Base-by-base conservation (phyloP, 1,284 basidiomycete genomes). In the Cutaneotrichosporon spelunceum region DNA sequence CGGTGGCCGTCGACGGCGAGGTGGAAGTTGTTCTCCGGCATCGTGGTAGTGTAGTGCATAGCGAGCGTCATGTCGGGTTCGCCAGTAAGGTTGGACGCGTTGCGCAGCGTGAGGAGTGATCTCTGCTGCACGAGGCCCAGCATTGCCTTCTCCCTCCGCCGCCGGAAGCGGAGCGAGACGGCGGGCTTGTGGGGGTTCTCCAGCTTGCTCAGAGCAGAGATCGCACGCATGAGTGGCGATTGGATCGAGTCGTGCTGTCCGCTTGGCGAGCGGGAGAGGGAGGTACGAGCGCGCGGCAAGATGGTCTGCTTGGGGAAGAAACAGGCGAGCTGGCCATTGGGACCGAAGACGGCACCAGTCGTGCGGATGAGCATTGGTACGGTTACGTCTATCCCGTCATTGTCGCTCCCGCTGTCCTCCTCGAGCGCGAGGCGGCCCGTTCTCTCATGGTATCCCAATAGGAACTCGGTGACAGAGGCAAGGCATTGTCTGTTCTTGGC, bases 241-340 rank as follows among this genome's bases (percentile, higher is more conserved):
- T 63, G 57, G 21, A 66, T 52, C 10, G 60, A 39, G 54, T 75
- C 69, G 13, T 48, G 30, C 14, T 21, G 19, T 11, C 62, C 62
- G 4, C 74, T 75, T 2, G 73, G 76, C 3, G 76, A 76, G n/a
- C 75, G 61, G 0, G 78, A 78, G 5, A 69, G 50, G 24, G 65
- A 65, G 9, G 72, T 68, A 7, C 70, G 65, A 1, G 70, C 65
- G 21, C 71, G 70, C 16, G 76, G 70, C 7, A 76, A 66, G 7
- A 73, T 65, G 2, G 76, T 73, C 62, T 73, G 72, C 64, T 77
- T 86, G 44, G 88, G 85, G 79, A 90, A 93, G 79, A 94, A 93
- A 71, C 87, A 90, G 0, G 93, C 85, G 1, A 94, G 81, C 78
- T 92, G 86, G 53, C 91, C 92, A 67, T 91, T 90, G 0, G 90